Percentiles rank a stretch among this genome's conserved stretches.
Conservation (phyloP, 306 rosid genomes). For the Delonix regia region DNA sequence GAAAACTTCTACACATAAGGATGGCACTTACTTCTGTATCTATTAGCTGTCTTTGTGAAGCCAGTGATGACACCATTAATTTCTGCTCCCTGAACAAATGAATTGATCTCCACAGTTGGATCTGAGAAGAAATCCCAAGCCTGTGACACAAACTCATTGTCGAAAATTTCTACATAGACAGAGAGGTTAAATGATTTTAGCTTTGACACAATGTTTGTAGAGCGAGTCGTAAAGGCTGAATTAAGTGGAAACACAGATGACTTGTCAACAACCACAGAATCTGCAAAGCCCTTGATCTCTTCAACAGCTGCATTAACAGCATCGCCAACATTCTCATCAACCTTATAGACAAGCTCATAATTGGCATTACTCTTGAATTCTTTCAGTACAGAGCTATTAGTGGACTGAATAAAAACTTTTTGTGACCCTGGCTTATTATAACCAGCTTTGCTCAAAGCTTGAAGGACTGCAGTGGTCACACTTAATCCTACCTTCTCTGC, state of each 20-base stretch:
- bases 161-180: constrained; percentile 69
- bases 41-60: constrained; percentile 77
- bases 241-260: constrained; percentile 46
- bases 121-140: constrained; percentile 91
- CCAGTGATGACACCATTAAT: constrained; percentile 75
- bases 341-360: constrained; percentile 70
- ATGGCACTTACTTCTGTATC: constrained; percentile 78
- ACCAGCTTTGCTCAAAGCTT: constrained; percentile 64
- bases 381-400: constrained; percentile 64
- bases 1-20: background rate
- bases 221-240: constrained; percentile 11
- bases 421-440: constrained; percentile 50
- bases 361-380: constrained; percentile 55
- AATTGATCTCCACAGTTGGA: constrained; percentile 76
- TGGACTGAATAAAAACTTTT: constrained; percentile 76
- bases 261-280: constrained; percentile 70
- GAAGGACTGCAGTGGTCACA: constrained; percentile 58
- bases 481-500: constrained; percentile 46
- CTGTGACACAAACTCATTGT: constrained; percentile 85
- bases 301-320: constrained; percentile 42
- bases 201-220: constrained; percentile 48
- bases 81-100: constrained; percentile 43
- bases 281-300: constrained; percentile 68
- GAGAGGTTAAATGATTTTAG: constrained; percentile 56
- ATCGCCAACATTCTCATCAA: constrained; percentile 54